A percentile compares a stretch with the other conserved stretches of the same genome.
These are phyloP conservation scores for Colletotrichum tamarilloi DNA, from an alignment of 2,329 filamentous ascomycete genomes.

Conservation along the genomic window DNA sequence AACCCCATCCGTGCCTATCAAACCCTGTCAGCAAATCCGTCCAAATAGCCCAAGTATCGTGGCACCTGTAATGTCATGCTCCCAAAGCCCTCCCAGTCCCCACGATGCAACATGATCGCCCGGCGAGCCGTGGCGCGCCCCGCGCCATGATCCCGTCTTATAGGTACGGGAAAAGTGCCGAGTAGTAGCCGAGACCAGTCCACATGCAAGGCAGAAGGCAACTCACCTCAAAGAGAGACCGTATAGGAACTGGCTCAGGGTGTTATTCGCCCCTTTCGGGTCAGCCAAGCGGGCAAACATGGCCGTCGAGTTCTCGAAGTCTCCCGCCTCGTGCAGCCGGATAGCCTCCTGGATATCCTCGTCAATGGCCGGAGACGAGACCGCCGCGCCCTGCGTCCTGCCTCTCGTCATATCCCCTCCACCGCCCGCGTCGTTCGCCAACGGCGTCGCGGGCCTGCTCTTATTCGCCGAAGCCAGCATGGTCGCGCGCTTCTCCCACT, in stretches of 20 bases:
- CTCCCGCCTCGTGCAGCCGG: conserved; percentile 85
- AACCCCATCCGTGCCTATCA: conserved; percentile 91
- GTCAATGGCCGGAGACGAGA: conserved; percentile 66
- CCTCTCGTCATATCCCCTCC: conserved; percentile 34
- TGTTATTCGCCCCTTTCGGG: conserved; percentile 87
- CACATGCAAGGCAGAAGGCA: conserved; percentile 36
- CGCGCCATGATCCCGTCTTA: conserved; percentile 2
- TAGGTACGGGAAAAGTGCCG: conserved; percentile 4
- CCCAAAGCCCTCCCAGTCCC: neutral
- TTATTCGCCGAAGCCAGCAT: conserved; percentile 78
- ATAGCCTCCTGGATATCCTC: conserved; percentile 95
- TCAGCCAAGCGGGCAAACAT: conserved; percentile 89
- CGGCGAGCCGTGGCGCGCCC: neutral
- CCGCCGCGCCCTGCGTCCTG: conserved; percentile 39
- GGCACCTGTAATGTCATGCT: neutral
- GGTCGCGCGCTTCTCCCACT: conserved; percentile 96
- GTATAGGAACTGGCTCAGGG: conserved; percentile 94
- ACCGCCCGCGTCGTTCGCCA: conserved; percentile 22
- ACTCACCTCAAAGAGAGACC: conserved; percentile 88
- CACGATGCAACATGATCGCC: conserved; percentile 5
- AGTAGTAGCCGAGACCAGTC: conserved; percentile 11
- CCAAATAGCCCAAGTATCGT: neutral
- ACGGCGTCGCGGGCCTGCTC: conserved; percentile 54
- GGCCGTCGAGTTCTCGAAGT: conserved; percentile 81
- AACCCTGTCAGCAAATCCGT: conserved; percentile 11